Conservation (phyloP, 2,329 filamentous ascomycete genomes). For the Hypoxylon sp. region DNA sequence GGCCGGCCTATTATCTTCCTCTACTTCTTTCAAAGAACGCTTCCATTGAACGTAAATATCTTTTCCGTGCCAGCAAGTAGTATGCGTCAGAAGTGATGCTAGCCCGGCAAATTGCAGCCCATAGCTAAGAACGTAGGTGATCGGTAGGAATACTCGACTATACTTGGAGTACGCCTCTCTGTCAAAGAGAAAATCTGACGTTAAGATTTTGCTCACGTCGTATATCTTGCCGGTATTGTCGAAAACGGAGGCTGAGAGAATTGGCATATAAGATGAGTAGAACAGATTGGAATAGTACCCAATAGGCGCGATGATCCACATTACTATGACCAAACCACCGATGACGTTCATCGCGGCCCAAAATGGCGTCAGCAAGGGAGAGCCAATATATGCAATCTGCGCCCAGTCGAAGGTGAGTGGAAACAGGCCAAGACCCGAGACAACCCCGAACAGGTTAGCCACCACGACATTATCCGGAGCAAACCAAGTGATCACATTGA, state of each 20-base stretch:
- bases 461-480: slow-evolving; percentile 88
- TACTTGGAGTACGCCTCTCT: slow-evolving; percentile 82
- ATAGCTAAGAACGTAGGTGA: slow-evolving; percentile 90
- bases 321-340: slow-evolving; percentile 82
- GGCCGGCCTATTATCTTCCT: slow-evolving; percentile 62
- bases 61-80: slow-evolving; percentile 85
- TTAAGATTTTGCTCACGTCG: slow-evolving; percentile 85
- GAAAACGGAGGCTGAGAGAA: slow-evolving; percentile 86
- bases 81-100: slow-evolving; percentile 84
- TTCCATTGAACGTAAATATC: slow-evolving; percentile 86
- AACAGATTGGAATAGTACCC: slow-evolving; percentile 86
- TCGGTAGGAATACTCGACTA: slow-evolving; percentile 86
- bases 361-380: slow-evolving; percentile 85
- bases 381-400: slow-evolving; percentile 90
- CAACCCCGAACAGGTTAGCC: slow-evolving; percentile 87
- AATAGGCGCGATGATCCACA: slow-evolving; percentile 87
- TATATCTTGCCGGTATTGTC: slow-evolving; percentile 87
- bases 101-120: slow-evolving; percentile 88
- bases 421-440: slow-evolving; percentile 87
- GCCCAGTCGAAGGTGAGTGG: slow-evolving; percentile 94
- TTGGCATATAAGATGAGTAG: slow-evolving; percentile 88
- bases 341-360: slow-evolving; percentile 90
- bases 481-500: slow-evolving; percentile 91
- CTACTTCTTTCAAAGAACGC: slow-evolving; percentile 75
- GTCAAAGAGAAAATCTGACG: slow-evolving; percentile 83